Conservation (phyloP, 2,329 filamentous ascomycete species). For the Thelonectria blattea region DNA sequence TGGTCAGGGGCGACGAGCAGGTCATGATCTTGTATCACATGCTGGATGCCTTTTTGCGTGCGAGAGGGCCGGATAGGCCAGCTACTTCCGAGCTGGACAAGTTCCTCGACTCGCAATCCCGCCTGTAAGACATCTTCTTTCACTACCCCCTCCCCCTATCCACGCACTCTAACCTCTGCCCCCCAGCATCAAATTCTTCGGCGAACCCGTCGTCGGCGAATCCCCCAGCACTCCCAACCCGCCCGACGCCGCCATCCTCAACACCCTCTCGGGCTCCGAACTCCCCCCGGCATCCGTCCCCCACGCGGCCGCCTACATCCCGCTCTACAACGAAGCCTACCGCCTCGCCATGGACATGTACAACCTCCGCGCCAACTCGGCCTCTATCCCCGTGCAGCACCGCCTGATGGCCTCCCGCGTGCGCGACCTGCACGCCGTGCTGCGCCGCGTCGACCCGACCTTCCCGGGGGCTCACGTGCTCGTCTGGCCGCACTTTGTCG, state of each 20-base stretch:
- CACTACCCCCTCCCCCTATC: no score
- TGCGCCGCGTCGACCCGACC: slow-evolving; percentile 13
- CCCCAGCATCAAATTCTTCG: slow-evolving; percentile 21
- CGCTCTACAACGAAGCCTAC: slow-evolving; percentile 19
- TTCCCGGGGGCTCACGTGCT: slow-evolving; percentile 17
- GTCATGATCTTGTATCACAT: slow-evolving; percentile 24
- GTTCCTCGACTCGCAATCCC: slow-evolving; percentile 18
- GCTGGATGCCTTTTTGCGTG: slow-evolving; percentile 20
- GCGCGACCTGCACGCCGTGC: neutral
- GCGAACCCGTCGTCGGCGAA: slow-evolving; percentile 17
- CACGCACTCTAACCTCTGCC: neutral
- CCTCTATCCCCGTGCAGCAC: slow-evolving; percentile 4
- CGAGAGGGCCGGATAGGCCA: neutral
- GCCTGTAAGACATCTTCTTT: slow-evolving; percentile 5
- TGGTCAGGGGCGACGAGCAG: slow-evolving; percentile 21
- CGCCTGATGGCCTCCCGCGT: slow-evolving; percentile 10
- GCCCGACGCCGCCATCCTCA: slow-evolving; percentile 5
- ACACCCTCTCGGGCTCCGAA: slow-evolving; percentile 10
- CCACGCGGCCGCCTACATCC: slow-evolving; percentile 5
- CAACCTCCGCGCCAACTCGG: slow-evolving; percentile 11
- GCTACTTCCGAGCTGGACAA: neutral
- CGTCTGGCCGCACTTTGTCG: slow-evolving; percentile 20
- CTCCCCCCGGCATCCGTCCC: slow-evolving; percentile 1
- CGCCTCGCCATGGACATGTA: slow-evolving; percentile 20
- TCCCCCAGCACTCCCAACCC: slow-evolving; percentile 2